Evolutionary conservation across 371 early-diverging fungal species (phyloP), one percentile per base, ranked within the genome.

Genomic region (Syncephalastrum sp.): DNA sequence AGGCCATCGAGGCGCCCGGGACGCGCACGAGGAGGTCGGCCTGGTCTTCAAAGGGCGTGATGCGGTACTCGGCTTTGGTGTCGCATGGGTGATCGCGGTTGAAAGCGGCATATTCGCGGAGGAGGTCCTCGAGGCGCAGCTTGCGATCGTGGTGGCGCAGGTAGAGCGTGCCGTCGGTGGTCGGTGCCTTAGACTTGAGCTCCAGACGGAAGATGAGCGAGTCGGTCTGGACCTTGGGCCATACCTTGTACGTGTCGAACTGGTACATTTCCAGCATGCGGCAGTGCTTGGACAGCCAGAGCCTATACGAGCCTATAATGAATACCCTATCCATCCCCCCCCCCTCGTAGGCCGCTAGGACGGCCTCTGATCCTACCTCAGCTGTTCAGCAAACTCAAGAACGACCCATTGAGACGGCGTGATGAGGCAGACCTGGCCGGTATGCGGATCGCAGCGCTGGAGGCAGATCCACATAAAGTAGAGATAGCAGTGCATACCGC

Each of bases 391-490:
- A 68, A 85, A 85, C 48, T 84, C 84, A 17, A 85, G 56, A 5
- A 81, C 70, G 45, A 80, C 69, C 87, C 87, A 87, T 68, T 87
- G 87, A 47, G 84, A 85, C 3, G 85, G 82, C 53, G 74, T 84
- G 15, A 82, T 70, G 8, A 75, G 50, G 42, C 72, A 79, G 0
- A 79, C 41, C 53, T 73, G 70, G 5, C 77, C 80, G 24, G 42
- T n/a, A 1, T 48, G 50, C 53, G 79, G 70, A 50, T 70, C 64
- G 54, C 76, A 65, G 15, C 72, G 55, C 53, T 77, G 75, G 3
- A 77, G 56, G 17, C 69, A 67, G 42, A 74, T 62, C 82, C 82
- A 73, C 60, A 75, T 67, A 55, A 73, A 70, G 45, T 81, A 85
- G 2, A 80, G 51, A 46, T 76, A 77, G 5, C 74, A 72, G 44